Evolutionary conservation across 1,284 basidiomycete genomes (phyloP).

Genomic region (Sanguinoderma infundibulare): DNA sequence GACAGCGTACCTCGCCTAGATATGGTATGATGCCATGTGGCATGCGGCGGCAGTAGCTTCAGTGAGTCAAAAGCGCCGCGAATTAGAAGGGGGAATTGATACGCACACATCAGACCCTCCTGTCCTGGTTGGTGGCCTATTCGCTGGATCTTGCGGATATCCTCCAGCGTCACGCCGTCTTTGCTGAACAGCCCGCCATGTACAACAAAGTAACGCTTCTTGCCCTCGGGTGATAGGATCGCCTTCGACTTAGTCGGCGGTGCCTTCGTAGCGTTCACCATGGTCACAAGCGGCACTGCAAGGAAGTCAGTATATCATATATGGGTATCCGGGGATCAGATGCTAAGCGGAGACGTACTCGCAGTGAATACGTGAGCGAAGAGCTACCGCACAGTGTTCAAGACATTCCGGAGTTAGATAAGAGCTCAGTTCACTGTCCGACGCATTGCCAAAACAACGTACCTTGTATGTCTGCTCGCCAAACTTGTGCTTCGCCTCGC

Average conservation of each 20-base stretch:
- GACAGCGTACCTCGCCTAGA: conserved; percentile 59
- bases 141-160: conserved; percentile 88
- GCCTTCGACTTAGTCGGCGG: conserved; percentile 49
- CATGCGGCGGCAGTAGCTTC: neutral
- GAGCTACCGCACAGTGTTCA: conserved; percentile 51
- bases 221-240: conserved; percentile 84
- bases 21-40: neutral
- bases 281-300: conserved; percentile 88
- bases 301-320: neutral
- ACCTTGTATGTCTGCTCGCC: conserved; percentile 91
- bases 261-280: conserved; percentile 76
- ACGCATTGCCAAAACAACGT: neutral
- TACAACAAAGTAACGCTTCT: conserved; percentile 93
- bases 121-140: conserved; percentile 92
- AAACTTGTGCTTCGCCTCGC: conserved; percentile 95
- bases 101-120: conserved; percentile 92
- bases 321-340: too few relatives aligned
- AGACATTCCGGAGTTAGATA: neutral
- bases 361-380: conserved; percentile 93
- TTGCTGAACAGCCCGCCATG: conserved; percentile 97
- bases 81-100: neutral
- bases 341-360: conserved; percentile 51
- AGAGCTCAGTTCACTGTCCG: neutral
- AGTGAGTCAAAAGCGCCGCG: too few relatives aligned
- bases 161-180: conserved; percentile 92